Evolutionary conservation across 352 stramenopile genomes (phyloP).

Genomic region (Saprolegnia parasitica): DNA sequence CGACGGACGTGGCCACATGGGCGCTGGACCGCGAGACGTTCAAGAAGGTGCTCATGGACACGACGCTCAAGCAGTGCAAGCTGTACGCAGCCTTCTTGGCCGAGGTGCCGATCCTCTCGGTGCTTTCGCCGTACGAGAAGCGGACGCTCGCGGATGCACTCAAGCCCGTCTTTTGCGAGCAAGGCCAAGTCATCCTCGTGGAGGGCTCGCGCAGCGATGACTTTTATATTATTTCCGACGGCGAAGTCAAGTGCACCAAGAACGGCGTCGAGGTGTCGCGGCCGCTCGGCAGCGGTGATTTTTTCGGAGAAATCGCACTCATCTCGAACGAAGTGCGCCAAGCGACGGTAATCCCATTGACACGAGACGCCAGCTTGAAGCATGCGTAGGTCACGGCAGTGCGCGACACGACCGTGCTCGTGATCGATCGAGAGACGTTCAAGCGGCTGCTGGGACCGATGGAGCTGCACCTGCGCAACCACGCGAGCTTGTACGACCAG

Average conservation of each 20-base stretch:
- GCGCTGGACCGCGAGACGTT: constrained; percentile 76
- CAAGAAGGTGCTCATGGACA: constrained; percentile 63
- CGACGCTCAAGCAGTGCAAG: constrained; percentile 57
- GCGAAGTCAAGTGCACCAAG: constrained; percentile 61
- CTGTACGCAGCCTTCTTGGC: constrained; percentile 57
- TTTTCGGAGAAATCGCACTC: constrained; percentile 84
- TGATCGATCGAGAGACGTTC: constrained; percentile 87
- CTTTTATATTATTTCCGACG: constrained; percentile 77
- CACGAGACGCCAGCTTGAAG: neutral
- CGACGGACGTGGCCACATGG: constrained; percentile 78
- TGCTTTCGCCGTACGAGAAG: constrained; percentile 64
- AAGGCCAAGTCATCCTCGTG: constrained; percentile 41
- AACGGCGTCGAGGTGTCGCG: constrained; percentile 50
- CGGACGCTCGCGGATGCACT: constrained; percentile 72
- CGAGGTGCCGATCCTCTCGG: constrained; percentile 67
- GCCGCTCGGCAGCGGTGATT: constrained; percentile 50
- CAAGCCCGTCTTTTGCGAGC: constrained; percentile 45
- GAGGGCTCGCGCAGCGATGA: constrained; percentile 60
- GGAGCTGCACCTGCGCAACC: constrained; percentile 81
- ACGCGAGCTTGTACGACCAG: constrained; percentile 58
- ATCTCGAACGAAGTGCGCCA: constrained; percentile 82
- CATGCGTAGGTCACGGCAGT: constrained; percentile 52
- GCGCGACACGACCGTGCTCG: constrained; percentile 74
- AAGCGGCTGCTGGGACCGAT: constrained; percentile 82
- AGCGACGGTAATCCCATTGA: constrained; percentile 48